phyloP scores from a whole-genome alignment of 495 filamentous ascomycete species.

The Podospora bellae-mahoneyi region DNA sequence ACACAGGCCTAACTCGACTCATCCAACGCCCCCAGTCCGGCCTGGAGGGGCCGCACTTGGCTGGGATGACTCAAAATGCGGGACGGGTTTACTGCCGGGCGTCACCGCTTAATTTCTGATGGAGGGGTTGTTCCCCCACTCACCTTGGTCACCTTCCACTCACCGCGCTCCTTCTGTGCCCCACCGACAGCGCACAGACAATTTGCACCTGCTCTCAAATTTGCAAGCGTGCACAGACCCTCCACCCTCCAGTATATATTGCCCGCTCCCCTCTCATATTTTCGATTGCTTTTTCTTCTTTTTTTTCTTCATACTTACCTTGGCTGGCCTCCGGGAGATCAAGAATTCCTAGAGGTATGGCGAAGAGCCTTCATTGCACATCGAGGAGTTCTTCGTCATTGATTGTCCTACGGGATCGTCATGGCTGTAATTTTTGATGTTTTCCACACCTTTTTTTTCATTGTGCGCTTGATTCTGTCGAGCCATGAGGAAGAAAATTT shows the following conservation, averaged over 20 bases:
- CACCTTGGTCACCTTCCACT: neutral
- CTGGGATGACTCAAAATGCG: conserved; percentile 35
- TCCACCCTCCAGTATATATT: neutral
- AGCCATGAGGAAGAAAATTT: conserved; percentile 29
- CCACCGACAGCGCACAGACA: neutral
- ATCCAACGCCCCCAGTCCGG: conserved; percentile 15
- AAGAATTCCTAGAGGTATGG: conserved; percentile 26
- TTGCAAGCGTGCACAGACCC: conserved; percentile 27
- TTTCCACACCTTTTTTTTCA: conserved; percentile 26
- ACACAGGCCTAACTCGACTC: conserved; percentile 7
- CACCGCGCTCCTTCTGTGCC: too few relatives aligned
- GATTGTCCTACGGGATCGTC: conserved; percentile 43
- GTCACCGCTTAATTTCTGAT: conserved; percentile 17
- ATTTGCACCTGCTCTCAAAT: neutral
- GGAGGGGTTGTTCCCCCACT: neutral
- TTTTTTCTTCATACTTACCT: conserved; percentile 35
- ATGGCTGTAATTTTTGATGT: conserved; percentile 40
- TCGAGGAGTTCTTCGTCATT: conserved; percentile 31
- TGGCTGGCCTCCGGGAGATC: conserved; percentile 24
- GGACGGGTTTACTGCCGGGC: conserved; percentile 27
- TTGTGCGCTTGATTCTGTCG: conserved; percentile 25
- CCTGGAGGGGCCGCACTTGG: conserved; percentile 6
- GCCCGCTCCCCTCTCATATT: conserved; percentile 1
- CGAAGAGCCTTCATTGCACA: conserved; percentile 39
- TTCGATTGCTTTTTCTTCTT: conserved; percentile 14